These are phyloP conservation scores for Carex parvula DNA, from an alignment of 176 grass and related monocot species.

Conservation along the genomic window DNA sequence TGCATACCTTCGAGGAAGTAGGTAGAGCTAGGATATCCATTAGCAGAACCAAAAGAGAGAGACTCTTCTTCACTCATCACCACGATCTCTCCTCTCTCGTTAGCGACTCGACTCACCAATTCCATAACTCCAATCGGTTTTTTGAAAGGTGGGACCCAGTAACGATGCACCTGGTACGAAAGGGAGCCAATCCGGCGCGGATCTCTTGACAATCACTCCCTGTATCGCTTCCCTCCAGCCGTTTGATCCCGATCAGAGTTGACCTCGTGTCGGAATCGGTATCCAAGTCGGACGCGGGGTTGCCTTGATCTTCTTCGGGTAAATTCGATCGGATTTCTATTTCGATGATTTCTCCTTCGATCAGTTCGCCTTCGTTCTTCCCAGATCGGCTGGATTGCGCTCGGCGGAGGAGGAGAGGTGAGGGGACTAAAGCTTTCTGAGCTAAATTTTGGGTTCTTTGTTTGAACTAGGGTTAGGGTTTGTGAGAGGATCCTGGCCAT, in stretches of 20 bases:
- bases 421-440: neutral
- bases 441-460: neutral
- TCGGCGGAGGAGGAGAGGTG: conserved; percentile 17
- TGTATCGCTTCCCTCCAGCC: conserved; percentile 75
- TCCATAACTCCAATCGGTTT: conserved; percentile 41
- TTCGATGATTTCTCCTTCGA: conserved; percentile 75
- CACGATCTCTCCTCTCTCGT: conserved; percentile 23
- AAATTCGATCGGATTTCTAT: conserved; percentile 30
- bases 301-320: neutral
- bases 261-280: conserved; percentile 30
- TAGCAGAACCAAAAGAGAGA: conserved; percentile 43
- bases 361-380: conserved; percentile 44
- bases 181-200: conserved; percentile 84
- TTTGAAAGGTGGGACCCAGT: conserved; percentile 70
- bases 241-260: conserved; percentile 40
- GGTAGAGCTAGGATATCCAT: conserved; percentile 52
- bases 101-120: conserved; percentile 35
- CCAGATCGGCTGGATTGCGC: conserved; percentile 29
- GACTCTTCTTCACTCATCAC: conserved; percentile 58
- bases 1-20: conserved; percentile 70
- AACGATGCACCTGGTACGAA: conserved; percentile 79
- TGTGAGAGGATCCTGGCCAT: conserved; percentile 64
- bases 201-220: conserved; percentile 53
- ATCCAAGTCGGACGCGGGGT: conserved; percentile 5
- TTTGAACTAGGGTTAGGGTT: conserved; percentile 39